Conservation (phyloP, 805 yeast species). For the Kodamaea neixiangensis region DNA sequence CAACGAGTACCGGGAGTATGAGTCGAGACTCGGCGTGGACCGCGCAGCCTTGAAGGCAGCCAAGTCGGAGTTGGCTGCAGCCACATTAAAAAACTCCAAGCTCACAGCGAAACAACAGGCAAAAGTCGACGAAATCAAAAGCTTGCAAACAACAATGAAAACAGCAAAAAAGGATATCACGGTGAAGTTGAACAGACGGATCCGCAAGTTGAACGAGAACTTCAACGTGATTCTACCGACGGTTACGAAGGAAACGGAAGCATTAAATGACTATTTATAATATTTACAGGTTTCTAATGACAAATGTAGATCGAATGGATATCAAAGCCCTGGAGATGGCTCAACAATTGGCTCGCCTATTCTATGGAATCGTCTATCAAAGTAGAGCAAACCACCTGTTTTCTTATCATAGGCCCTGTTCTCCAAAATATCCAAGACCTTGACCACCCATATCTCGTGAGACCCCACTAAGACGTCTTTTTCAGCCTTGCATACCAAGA, state of each 20-base stretch:
- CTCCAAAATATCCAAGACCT: conserved; percentile 58
- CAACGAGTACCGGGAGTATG: conserved; percentile 23
- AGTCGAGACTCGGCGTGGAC: conserved; percentile 22
- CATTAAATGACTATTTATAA: conserved; percentile 7
- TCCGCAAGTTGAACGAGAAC: conserved; percentile 32
- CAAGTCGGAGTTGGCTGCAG: conserved; percentile 24
- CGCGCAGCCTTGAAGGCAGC: conserved; percentile 23
- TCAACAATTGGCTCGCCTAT: conserved; percentile 24
- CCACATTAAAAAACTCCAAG: conserved; percentile 27
- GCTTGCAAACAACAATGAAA: conserved; percentile 27
- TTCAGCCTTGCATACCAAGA: conserved; percentile 60
- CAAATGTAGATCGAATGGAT: background rate
- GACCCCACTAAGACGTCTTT: conserved; percentile 64
- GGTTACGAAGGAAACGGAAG: conserved; percentile 20
- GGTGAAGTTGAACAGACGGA: conserved; percentile 22
- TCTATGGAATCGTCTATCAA: conserved; percentile 59
- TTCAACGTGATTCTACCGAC: conserved; percentile 38
- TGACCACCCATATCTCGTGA: conserved; percentile 90
- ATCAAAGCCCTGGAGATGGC: background rate
- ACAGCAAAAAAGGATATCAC: conserved; percentile 27
- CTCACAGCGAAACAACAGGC: conserved; percentile 24
- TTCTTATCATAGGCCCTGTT: conserved; percentile 16
- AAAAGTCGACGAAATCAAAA: conserved; percentile 27
- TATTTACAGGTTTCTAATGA: background rate
- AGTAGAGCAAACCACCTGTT: conserved; percentile 68